Evolutionary conservation across 2,329 filamentous ascomycete genomes (phyloP).

Genomic region (Didymella exigua): DNA sequence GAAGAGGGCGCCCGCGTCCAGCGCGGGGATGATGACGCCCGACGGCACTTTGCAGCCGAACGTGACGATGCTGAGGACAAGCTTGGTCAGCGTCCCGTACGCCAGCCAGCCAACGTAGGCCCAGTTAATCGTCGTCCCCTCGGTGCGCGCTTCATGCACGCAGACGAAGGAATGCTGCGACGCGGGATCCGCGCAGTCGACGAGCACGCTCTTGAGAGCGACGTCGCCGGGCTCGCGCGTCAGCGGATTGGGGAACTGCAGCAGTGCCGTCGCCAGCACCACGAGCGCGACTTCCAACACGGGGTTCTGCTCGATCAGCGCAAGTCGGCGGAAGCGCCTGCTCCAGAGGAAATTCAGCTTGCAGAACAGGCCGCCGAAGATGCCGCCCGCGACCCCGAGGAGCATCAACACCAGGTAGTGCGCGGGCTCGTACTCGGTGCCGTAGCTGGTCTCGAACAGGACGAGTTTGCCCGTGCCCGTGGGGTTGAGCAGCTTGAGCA

Average conservation of each 20-base stretch:
- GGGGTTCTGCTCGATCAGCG: conserved; percentile 60
- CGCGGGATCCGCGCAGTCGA: conserved; percentile 55
- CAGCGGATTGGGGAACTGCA: conserved; percentile 63
- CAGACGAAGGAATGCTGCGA: conserved; percentile 57
- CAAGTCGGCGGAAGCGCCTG: conserved; percentile 58
- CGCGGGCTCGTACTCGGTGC: conserved; percentile 59
- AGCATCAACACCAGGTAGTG: conserved; percentile 64
- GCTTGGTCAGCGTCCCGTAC: conserved; percentile 61
- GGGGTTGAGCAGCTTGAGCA: conserved; percentile 63
- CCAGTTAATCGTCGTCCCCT: conserved; percentile 35
- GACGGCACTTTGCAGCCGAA: conserved; percentile 66
- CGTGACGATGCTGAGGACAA: conserved; percentile 62
- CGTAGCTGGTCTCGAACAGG: conserved; percentile 66
- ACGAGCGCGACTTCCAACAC: conserved; percentile 63
- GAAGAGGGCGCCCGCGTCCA: conserved; percentile 64
- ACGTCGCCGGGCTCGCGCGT: conserved; percentile 62
- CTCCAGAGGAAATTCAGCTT: conserved; percentile 64
- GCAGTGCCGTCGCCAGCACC: conserved; percentile 58
- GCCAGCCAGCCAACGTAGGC: conserved; percentile 58
- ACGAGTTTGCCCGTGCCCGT: conserved; percentile 65
- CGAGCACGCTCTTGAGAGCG: conserved; percentile 62
- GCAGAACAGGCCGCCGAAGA: conserved; percentile 66
- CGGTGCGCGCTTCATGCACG: conserved; percentile 52
- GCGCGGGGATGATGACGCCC: conserved; percentile 65
- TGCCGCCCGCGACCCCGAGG: conserved; percentile 62